phyloP scores from a whole-genome alignment of 2,329 filamentous ascomycete species.

The Fusarium paranaense region DNA sequence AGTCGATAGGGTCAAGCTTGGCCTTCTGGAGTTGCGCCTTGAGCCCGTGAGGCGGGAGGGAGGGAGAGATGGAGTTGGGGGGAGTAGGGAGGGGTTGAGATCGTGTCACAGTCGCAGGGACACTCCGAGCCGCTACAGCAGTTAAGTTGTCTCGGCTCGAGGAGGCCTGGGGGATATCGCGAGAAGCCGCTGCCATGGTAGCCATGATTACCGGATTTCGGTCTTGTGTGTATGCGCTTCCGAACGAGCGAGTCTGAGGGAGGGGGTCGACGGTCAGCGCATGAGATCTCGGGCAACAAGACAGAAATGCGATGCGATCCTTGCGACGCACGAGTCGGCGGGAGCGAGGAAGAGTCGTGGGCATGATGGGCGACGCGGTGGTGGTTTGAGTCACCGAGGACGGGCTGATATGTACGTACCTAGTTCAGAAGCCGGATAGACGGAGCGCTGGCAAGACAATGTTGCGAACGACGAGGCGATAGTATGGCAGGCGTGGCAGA shows the following conservation, averaged over 20 bases:
- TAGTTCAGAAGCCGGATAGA: constrained; percentile 45
- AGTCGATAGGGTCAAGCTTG: constrained; percentile 77
- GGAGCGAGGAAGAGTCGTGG: constrained; percentile 18
- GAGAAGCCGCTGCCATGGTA: constrained; percentile 74
- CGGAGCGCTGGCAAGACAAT: constrained; percentile 42
- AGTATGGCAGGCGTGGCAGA: constrained; percentile 48
- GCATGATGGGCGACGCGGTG: constrained; percentile 19
- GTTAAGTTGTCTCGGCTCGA: constrained; percentile 76
- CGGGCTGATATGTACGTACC: constrained; percentile 47
- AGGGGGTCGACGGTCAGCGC: constrained; percentile 30
- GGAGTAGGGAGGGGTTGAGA: constrained; percentile 83
- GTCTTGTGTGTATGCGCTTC: constrained; percentile 55
- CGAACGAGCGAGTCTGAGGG: constrained; percentile 58
- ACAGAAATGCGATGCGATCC: constrained; percentile 22
- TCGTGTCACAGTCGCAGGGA: constrained; percentile 70
- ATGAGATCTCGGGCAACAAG: constrained; percentile 3
- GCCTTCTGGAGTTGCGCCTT: constrained; percentile 74
- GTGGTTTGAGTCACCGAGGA: constrained; percentile 42
- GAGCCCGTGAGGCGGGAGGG: constrained; percentile 83
- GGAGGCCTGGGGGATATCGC: constrained; percentile 74
- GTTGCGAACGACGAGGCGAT: constrained; percentile 43
- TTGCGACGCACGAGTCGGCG: not conserved
- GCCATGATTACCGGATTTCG: constrained; percentile 65
- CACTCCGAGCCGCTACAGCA: constrained; percentile 76
- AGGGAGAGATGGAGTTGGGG: constrained; percentile 94